These are phyloP conservation scores for Orbilia quercus DNA, from an alignment of 2,329 filamentous ascomycete species.

Conservation along the genomic window DNA sequence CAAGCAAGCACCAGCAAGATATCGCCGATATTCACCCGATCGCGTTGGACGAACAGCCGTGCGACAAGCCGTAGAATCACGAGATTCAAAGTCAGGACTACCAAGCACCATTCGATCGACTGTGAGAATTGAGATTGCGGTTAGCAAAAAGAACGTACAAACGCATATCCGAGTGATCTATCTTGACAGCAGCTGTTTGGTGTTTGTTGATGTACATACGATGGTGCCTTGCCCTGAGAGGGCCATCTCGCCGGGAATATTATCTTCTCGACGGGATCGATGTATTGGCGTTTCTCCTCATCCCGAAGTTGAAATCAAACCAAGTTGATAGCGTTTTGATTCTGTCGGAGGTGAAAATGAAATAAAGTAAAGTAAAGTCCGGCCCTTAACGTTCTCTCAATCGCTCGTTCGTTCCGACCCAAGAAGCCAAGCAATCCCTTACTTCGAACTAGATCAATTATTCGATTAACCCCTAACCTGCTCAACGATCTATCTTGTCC, in stretches of 20 bases:
- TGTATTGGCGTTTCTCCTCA: constrained; percentile 30
- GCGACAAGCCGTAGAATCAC: constrained; percentile 48
- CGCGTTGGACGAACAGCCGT: constrained; percentile 46
- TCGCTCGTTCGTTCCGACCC: not conserved
- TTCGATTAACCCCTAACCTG: not conserved
- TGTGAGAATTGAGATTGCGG: not conserved
- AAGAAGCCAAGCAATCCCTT: constrained; percentile 15
- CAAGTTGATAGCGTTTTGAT: constrained; percentile 19
- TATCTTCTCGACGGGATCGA: constrained; percentile 45
- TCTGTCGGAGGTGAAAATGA: not conserved
- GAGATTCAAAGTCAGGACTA: constrained; percentile 47
- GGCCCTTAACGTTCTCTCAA: not conserved
- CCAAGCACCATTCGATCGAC: constrained; percentile 53
- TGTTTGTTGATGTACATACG: constrained; percentile 32
- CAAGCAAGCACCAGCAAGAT: constrained; percentile 47
- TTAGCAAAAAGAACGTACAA: constrained; percentile 14
- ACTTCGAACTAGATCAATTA: not conserved
- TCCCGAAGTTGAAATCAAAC: constrained; percentile 36
- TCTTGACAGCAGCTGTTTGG: no score
- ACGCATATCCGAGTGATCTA: no score
- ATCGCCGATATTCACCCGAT: constrained; percentile 52
- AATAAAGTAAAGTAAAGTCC: constrained; percentile 6
- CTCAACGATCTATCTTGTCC: not conserved
- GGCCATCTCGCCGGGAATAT: constrained; percentile 55
- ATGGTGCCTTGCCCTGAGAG: constrained; percentile 56